Conservation (phyloP, 768 basidiomycete species). For the Suillus weaverae region DNA sequence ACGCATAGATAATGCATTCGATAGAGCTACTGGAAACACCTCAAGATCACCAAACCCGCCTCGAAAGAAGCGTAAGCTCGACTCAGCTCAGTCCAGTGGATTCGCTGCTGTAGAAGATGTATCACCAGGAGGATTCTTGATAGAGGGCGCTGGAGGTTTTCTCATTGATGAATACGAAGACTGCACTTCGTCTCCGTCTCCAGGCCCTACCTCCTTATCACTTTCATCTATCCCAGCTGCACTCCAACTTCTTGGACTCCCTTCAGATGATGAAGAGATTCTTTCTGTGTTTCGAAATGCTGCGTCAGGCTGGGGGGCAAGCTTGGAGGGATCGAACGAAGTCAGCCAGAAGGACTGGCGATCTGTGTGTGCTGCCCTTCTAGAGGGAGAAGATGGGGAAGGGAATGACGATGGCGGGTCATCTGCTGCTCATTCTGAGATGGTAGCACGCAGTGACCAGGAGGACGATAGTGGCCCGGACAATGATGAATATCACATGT, state of each 20-base stretch:
- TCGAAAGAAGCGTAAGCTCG: constrained; percentile 2
- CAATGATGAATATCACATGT: constrained; percentile 28
- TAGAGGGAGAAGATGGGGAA: constrained; percentile 43
- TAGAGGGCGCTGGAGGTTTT: constrained; percentile 34
- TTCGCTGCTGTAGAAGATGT: constrained; percentile 16
- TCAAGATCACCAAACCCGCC: constrained; percentile 1
- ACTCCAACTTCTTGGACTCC: constrained; percentile 61
- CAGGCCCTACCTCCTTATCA: constrained; percentile 39
- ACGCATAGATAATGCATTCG: constrained; percentile 56
- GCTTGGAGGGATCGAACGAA: constrained; percentile 29
- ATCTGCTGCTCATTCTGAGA: constrained; percentile 17
- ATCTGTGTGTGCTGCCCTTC: constrained; percentile 73
- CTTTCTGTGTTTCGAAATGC: constrained; percentile 75
- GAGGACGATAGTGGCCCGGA: constrained; percentile 30
- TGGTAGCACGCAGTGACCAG: constrained; percentile 10
- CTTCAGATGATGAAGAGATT: constrained; percentile 72
- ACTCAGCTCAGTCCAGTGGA: constrained; percentile 10
- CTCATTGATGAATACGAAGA: constrained; percentile 24
- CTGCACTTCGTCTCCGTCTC: constrained; percentile 13
- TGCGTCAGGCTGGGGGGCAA: constrained; percentile 64
- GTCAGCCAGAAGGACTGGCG: constrained; percentile 76
- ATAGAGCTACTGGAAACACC: constrained; percentile 24
- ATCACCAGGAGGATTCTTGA: constrained; percentile 36
- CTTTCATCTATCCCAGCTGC: constrained; percentile 60
- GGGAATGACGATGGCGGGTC: constrained; percentile 21